phyloP scores from a whole-genome alignment of 805 yeast genomes.

The Myxozyma kluyveri region DNA sequence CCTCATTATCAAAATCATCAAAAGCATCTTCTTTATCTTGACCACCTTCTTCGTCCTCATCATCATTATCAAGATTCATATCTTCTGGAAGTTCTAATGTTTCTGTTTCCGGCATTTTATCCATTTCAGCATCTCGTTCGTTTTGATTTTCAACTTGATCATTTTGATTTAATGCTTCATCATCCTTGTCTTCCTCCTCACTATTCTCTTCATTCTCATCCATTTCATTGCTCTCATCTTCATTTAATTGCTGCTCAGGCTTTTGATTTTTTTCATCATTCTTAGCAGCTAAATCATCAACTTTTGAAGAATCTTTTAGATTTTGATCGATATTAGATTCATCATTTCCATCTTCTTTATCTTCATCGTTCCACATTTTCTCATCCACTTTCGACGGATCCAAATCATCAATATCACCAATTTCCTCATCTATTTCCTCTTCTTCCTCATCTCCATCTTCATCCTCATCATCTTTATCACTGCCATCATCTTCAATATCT shows the following conservation, averaged over 20 bases:
- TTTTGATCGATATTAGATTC: conserved; percentile 35
- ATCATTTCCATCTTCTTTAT: conserved; percentile 36
- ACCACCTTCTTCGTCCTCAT: conserved; percentile 46
- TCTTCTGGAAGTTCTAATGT: conserved; percentile 90
- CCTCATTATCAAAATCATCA: conserved; percentile 34
- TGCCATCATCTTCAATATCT: conserved; percentile 70
- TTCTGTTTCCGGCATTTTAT: conserved; percentile 75
- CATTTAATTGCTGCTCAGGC: conserved; percentile 30
- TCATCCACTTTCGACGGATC: conserved; percentile 49
- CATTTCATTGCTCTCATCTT: conserved; percentile 28
- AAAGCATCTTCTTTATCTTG: conserved; percentile 45
- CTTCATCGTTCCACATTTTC: conserved; percentile 38
- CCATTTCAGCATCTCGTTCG: conserved; percentile 48
- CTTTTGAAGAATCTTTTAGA: conserved; percentile 24
- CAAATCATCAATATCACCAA: conserved; percentile 34
- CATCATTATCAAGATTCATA: conserved; percentile 80
- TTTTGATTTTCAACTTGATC: conserved; percentile 42
- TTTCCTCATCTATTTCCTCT: conserved; percentile 72
- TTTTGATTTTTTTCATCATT: conserved; percentile 32
- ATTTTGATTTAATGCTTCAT: conserved; percentile 37
- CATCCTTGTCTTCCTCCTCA: conserved; percentile 37
- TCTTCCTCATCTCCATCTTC: conserved; percentile 71
- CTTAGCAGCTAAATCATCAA: conserved; percentile 26
- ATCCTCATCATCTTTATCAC: conserved; percentile 86
- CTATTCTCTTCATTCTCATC: conserved; percentile 30